Percentiles rank a stretch among this genome's conserved stretches.
Conservation (phyloP, 73 alveolate genomes). For the Paraurostyla sp. region DNA sequence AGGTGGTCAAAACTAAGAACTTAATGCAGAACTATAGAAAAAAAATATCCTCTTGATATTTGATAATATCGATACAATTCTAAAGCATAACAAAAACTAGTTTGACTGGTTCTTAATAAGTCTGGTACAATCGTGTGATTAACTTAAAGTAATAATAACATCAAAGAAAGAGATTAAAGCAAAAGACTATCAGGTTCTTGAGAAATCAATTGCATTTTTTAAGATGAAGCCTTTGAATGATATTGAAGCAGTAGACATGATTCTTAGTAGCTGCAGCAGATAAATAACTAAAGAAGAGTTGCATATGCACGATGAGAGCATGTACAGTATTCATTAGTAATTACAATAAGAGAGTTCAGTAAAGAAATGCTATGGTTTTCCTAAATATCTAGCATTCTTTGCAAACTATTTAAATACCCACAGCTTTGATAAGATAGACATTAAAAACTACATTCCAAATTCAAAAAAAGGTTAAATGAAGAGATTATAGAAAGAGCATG, state of each 20-base stretch:
- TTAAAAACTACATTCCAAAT: constrained; percentile 46
- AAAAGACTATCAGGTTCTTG: background rate
- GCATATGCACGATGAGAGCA: background rate
- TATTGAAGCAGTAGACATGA: constrained; percentile 71
- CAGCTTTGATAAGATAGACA: constrained; percentile 57
- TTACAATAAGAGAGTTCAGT: constrained; percentile 55
- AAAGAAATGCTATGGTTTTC: constrained; percentile 67
- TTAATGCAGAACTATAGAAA: constrained; percentile 32
- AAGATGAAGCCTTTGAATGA: constrained; percentile 52
- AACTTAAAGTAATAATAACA: constrained; percentile 56
- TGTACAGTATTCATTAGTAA: constrained; percentile 19
- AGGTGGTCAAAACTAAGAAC: constrained; percentile 19
- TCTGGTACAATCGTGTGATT: constrained; percentile 33
- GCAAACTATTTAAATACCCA: constrained; percentile 42
- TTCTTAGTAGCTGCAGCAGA: constrained; percentile 42
- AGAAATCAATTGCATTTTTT: constrained; percentile 12
- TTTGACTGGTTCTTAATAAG: constrained; percentile 65
- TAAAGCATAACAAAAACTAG: constrained; percentile 48
- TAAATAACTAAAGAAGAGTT: constrained; percentile 56
- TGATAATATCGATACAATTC: constrained; percentile 67
- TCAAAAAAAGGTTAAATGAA: constrained; percentile 49
- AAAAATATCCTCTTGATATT: constrained; percentile 52
- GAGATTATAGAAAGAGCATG: background rate
- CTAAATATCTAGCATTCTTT: constrained; percentile 58
- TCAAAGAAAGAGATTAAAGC: constrained; percentile 49